Evolutionary conservation across 2,329 filamentous ascomycete genomes (phyloP).

Genomic region (Alternaria arborescens): DNA sequence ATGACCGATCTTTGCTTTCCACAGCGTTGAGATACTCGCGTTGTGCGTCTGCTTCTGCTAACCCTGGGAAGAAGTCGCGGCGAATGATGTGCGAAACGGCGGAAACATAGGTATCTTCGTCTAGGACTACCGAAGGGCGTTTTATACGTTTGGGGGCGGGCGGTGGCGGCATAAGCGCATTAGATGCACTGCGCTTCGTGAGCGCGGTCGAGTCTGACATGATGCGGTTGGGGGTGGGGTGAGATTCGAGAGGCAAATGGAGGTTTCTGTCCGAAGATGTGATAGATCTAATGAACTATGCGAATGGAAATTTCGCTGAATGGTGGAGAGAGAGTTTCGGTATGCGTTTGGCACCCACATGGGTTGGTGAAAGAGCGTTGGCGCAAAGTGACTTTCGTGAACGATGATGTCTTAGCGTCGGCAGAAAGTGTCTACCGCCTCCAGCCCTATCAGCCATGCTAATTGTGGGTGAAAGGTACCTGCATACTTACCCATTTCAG

Average conservation of each 20-base stretch:
- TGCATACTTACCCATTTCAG: conserved; percentile 3
- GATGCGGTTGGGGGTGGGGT: conserved; percentile 4
- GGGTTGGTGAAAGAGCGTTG: conserved; percentile 10
- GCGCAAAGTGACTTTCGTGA: conserved; percentile 22
- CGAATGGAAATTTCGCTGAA: not conserved
- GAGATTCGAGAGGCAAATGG: not conserved
- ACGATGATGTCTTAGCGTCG: conserved; percentile 26
- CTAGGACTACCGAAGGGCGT: conserved; percentile 83
- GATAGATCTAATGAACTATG: not conserved
- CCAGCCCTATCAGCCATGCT: conserved; percentile 37
- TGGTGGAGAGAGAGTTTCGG: not conserved
- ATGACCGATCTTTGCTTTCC: conserved; percentile 82
- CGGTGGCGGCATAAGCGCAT: conserved; percentile 85
- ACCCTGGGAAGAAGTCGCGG: conserved; percentile 93
- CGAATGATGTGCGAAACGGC: conserved; percentile 93
- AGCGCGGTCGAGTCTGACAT: conserved; percentile 65
- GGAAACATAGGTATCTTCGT: conserved; percentile 93
- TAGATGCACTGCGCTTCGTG: conserved; percentile 71
- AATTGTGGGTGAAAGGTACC: conserved; percentile 12
- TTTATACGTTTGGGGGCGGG: conserved; percentile 89
- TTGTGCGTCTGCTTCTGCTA: conserved; percentile 85
- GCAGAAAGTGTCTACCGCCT: conserved; percentile 40
- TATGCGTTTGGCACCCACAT: conserved; percentile 2
- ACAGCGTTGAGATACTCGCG: conserved; percentile 92
- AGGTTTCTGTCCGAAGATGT: not conserved